Base-by-base conservation (phyloP, 2,329 filamentous ascomycete genomes). In the Aspergillus sp. region DNA sequence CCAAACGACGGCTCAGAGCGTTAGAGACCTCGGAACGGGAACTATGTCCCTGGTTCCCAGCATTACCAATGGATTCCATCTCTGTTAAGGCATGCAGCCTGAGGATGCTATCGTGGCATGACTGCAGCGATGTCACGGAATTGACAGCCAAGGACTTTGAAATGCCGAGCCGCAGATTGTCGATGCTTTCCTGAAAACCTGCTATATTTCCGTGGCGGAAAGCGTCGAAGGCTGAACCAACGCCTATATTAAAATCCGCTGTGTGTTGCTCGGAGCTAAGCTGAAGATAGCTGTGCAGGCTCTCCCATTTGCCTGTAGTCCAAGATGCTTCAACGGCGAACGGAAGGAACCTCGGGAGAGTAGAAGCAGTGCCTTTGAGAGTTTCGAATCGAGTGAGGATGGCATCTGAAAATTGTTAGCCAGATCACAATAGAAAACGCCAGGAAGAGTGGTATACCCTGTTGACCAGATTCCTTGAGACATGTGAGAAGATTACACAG, bases 401-500 rank as follows among this genome's bases (percentile, higher is more conserved):
- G 2, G 84, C 80, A 61, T 93, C 84, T 89, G 27, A 14, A 40
- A 32, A 30, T 8, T 28, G 16, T 30, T 11, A 29, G 20, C 30
- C 10, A 22, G 5, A 30, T 19, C 4, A 20, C 11, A 11, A 4
- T 13, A 17, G 17, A n/a, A 12, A 28, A 12, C 11, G 3, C 26
- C 22, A 10, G 8, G 12, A 29, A n/a, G 22, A 20, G 24, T 20
- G 15, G 55, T 68, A 58, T 66, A 88, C 84, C 84, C 60, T 95
- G 81, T 55, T 96, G 91, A 0, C 89, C 91, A n/a, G 88, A 93
- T 55, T 95, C 86, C 52, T 86, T 88, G 7, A 98, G 68, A 48
- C 91, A 96, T 17, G 79, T 82, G 33, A 98, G 67, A 22, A 98
- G 70, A 47, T 93, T 83, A 35, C 84, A 69, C 53, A 95, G 88